Conservation (phyloP, 202 grass and related monocot species). For the Carex arenaria region DNA sequence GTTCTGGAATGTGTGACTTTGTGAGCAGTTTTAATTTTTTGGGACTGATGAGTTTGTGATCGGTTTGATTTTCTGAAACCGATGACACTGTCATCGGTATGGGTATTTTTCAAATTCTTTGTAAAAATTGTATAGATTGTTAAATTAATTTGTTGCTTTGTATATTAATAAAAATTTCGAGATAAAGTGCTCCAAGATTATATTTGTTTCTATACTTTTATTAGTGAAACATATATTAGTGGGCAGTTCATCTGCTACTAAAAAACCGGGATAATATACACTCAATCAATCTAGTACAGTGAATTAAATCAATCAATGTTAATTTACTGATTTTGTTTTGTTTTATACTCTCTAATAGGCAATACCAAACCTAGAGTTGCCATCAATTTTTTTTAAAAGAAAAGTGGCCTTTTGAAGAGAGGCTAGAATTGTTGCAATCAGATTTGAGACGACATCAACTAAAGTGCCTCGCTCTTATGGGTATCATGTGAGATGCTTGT, state of each 20-base stretch:
- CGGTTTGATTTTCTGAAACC: no score
- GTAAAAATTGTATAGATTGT: no score
- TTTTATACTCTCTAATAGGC: not conserved
- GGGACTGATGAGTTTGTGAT: no score
- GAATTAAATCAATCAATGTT: constrained; percentile 1
- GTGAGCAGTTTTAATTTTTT: no score
- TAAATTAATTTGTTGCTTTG: no score
- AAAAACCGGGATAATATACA: not conserved
- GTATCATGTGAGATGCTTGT: constrained; percentile 16
- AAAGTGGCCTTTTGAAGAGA: not conserved
- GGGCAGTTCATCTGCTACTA: not conserved
- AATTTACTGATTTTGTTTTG: not conserved
- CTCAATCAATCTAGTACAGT: not conserved
- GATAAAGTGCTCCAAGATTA: no score
- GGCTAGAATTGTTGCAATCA: constrained; percentile 10
- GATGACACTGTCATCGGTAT: no score
- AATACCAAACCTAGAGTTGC: constrained; percentile 16
- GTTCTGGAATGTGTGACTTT: no score
- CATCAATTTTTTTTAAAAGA: not conserved
- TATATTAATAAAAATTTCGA: no score
- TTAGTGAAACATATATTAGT: not conserved
- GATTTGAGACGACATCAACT: not conserved
- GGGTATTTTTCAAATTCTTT: no score
- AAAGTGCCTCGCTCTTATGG: constrained; percentile 3
- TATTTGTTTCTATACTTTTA: not conserved